These are phyloP conservation scores for Oryza officinalis DNA, from an alignment of 176 grass and related monocot species.

Conservation along the genomic window DNA sequence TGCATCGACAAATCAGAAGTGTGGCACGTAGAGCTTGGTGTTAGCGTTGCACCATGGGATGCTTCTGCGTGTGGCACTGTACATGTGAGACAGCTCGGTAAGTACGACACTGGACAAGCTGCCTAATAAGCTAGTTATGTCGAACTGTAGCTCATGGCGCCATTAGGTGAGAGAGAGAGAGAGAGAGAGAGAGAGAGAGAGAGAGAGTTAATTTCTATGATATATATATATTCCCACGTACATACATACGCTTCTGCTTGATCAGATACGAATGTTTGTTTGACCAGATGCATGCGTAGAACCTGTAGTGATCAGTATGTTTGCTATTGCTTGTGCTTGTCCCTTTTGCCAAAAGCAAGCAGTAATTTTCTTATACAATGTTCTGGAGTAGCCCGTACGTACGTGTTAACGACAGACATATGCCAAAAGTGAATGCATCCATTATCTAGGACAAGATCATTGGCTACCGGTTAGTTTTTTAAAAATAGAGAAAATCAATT, in stretches of 20 bases:
- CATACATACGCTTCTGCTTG: neutral
- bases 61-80: constrained; percentile 15
- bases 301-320: neutral
- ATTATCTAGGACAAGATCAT: neutral
- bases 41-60: neutral
- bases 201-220: neutral
- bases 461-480: neutral
- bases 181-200: neutral
- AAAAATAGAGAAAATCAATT: too few species aligned
- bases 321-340: neutral
- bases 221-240: neutral
- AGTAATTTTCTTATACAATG: neutral
- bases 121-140: neutral
- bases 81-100: constrained; percentile 24
- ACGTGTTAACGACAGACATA: neutral
- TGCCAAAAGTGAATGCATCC: neutral
- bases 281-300: constrained; percentile 20
- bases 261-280: constrained; percentile 10
- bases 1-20: neutral
- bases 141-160: neutral
- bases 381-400: neutral
- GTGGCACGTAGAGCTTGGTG: constrained; percentile 9
- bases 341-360: neutral
- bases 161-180: constrained; percentile 12
- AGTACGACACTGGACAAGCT: constrained; percentile 24